Conservation (phyloP, 306 rosid species). For the Albizia julibrissin region DNA sequence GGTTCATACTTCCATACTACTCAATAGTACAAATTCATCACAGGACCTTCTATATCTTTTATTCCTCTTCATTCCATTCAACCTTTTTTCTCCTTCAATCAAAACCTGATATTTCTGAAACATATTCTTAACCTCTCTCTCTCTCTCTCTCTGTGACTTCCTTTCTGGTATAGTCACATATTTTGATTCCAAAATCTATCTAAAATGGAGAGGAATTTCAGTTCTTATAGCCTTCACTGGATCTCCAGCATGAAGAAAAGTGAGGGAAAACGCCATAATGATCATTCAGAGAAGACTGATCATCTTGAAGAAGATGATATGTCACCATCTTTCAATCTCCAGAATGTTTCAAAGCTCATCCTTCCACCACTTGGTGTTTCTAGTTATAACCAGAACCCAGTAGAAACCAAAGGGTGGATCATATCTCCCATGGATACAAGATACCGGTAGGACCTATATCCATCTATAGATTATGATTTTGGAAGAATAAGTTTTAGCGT, state of each 20-base stretch:
- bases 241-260: conserved; percentile 34
- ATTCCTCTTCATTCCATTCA: conserved; percentile 17
- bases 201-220: conserved; percentile 46
- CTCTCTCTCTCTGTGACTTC: neutral
- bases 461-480: neutral
- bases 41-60: conserved; percentile 16
- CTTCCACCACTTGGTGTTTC: conserved; percentile 94
- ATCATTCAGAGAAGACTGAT: conserved; percentile 2
- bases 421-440: conserved; percentile 80
- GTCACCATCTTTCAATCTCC: conserved; percentile 46
- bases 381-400: conserved; percentile 48
- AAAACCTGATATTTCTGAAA: neutral
- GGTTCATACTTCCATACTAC: neutral
- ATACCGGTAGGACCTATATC: conserved; percentile 62
- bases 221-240: conserved; percentile 31
- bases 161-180: neutral
- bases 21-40: conserved; percentile 18
- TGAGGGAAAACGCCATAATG: conserved; percentile 18
- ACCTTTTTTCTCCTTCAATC: conserved; percentile 14
- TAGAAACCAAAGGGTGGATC: conserved; percentile 57
- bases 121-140: neutral
- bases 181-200: neutral
- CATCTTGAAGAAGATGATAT: conserved; percentile 34
- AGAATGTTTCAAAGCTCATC: conserved; percentile 75
- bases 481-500: neutral